Evolutionary conservation across 495 filamentous ascomycete species (phyloP).

Genomic region (Darksidea phi): DNA sequence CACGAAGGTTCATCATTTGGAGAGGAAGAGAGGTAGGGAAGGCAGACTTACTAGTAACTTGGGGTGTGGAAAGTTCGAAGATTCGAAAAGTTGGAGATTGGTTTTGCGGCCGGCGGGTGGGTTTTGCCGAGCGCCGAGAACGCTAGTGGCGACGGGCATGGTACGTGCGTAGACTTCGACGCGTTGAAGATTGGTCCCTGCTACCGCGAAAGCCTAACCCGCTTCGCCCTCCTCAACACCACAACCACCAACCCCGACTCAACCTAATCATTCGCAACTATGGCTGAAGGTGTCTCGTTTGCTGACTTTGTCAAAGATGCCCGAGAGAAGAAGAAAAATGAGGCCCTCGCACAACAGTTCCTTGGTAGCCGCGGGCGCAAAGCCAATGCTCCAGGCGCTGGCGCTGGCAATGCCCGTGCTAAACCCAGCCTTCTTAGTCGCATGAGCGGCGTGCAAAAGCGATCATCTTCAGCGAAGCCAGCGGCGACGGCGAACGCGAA

Average conservation of each 20-base stretch:
- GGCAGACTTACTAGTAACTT: conserved; percentile 14
- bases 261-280: not conserved
- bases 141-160: not conserved
- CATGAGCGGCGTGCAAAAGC: conserved; percentile 29
- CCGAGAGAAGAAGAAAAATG: conserved; percentile 31
- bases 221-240: not conserved
- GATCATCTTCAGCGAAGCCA: conserved; percentile 33
- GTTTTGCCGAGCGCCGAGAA: conserved; percentile 4
- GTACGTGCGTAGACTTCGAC: not conserved
- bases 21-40: not conserved
- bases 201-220: not conserved
- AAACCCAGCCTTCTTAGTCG: conserved; percentile 22
- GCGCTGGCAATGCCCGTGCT: conserved; percentile 7
- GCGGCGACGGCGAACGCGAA: conserved; percentile 10
- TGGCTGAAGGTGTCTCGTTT: conserved; percentile 11
- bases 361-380: conserved; percentile 34
- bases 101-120: not conserved
- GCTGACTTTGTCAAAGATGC: conserved; percentile 26
- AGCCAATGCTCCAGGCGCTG: conserved; percentile 8
- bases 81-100: not conserved
- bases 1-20: conserved; percentile 30
- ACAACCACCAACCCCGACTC: not conserved
- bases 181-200: not conserved
- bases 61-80: not conserved
- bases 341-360: conserved; percentile 35